Evolutionary conservation across 2,329 filamentous ascomycete genomes (phyloP).

Genomic region (Diaporthe citrichinensis): DNA sequence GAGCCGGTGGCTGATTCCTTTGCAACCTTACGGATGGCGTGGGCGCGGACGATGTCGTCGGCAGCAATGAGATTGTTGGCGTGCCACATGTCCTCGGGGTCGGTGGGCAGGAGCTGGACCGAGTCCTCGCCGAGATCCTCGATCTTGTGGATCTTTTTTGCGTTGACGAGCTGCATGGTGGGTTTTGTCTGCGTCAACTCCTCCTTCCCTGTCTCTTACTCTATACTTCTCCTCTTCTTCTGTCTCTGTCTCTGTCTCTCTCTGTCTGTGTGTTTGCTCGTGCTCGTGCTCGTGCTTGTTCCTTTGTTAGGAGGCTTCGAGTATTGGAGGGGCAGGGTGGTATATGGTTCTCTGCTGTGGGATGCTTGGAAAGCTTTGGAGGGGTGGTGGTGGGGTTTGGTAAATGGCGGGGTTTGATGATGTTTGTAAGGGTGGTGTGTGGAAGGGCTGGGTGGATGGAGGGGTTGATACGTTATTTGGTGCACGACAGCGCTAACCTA

Average conservation of each 20-base stretch:
- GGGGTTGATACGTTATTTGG: background rate
- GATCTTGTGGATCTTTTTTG: constrained; percentile 54
- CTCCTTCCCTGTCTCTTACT: background rate
- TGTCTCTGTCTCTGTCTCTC: background rate
- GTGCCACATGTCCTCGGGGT: constrained; percentile 68
- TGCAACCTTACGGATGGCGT: constrained; percentile 69
- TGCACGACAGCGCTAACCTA: too few relatives aligned
- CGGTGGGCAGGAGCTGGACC: constrained; percentile 56
- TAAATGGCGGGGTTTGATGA: background rate
- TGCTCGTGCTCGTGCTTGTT: background rate
- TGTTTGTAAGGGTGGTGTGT: background rate
- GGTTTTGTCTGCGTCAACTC: background rate
- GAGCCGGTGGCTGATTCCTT: constrained; percentile 62
- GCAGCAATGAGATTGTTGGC: constrained; percentile 72
- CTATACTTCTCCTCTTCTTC: background rate
- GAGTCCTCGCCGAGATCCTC: constrained; percentile 56
- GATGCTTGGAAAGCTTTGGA: background rate
- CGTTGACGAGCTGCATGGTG: constrained; percentile 56
- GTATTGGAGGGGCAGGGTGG: background rate
- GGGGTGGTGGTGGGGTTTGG: background rate
- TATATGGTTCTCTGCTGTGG: background rate
- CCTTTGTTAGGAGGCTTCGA: background rate
- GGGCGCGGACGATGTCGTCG: constrained; percentile 67
- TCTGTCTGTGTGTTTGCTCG: background rate
- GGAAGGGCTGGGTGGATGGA: background rate